Evolutionary conservation across 768 basidiomycete species (phyloP), one percentile per base, ranked within the genome.

Genomic region (Pulveroboletus sp.): DNA sequence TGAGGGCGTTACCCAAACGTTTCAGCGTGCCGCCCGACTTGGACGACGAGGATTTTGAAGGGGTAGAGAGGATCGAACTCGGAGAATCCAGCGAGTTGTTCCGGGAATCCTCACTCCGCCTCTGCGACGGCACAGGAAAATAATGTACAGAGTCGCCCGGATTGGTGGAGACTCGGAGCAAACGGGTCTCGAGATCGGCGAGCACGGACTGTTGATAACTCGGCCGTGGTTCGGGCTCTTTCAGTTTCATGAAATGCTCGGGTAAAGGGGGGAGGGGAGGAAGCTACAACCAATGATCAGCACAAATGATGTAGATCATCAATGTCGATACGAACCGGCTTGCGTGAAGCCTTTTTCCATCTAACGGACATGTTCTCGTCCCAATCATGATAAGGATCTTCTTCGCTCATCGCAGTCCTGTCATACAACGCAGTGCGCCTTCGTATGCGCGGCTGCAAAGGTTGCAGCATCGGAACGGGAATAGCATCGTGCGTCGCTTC

Each of bases 401-500:
- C 66, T 10, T 68, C 66, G 35, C 63, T 68, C 65, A 59, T 67
- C 13, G 63, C 68, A 6, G 65, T 68, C 47, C 66, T 63, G 40
- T 68, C 65, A 43, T 68, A 68, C 12, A 55, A 46, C 3, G 54
- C 48, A 9, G 62, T 48, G 31, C 59, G 53, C 35, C 58, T 68
- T 43, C 68, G 68, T 60, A 68, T 62, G 27, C 57, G 66, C 6
- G 66, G 66, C 31, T 68, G 65, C 17, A 68, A 27, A n/a, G 68
- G 66, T 30, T 68, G 68, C 1, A 68, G 50, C 0, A 54, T 14
- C 5, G 68, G 68, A 0, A 68, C 68, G 10, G 61, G 55, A 5
- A 47, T 57, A 53, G 31, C 12, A 29, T 71, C 70, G 29, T 68
- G 62, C n/a, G 74, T 69, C 7, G 75, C 73, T 38, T 64, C 65